Evolutionary conservation across 176 grass and related monocot genomes (phyloP), one percentile per base, ranked within the genome.

Genomic region (Luzula sylvatica): DNA sequence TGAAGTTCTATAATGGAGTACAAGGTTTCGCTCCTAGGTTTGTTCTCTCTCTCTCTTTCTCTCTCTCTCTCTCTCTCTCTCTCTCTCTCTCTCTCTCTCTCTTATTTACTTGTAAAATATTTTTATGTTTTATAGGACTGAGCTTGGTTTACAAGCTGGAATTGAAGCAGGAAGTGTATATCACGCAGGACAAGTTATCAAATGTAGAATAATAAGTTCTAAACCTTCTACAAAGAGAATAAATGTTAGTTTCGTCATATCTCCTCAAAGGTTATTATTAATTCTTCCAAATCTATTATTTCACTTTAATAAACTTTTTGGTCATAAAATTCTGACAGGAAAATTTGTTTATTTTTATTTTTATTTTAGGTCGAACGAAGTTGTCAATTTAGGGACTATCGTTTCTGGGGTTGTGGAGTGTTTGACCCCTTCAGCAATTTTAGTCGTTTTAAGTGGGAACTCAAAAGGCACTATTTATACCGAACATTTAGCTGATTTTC

Each of bases 1-100:
- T 96, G 54, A 86, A 70, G 71, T 96, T 96, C 55, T 89, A 89
- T 55, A 89, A 89, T 22, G 90, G 84, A 58, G 81, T 96, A 55
- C 81, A 82, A 46, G 90, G 90, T 63, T 89, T 86, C 76, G 90
- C 83, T 55, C 73, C 74, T 54, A 96, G 90, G 90, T 80, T 65
- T 22, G 51, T 48, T 22, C 70, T 45, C 58, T 67, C 11, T 50
- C 29, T 39, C 52, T 72, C 41, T 5, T 75, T 24, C 23, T 24
- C 26, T 14, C 38, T 29, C 26, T 20, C 11, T 3, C 5, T 35
- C n/a, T n/a, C n/a, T 22, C 70, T 45, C 58, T 67, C 11, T 50
- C 29, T 39, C 52, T 72, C 41, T 5, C 72, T 24, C 23, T 24
- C 26, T 14, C 38, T 29, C 26, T 20, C 11, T 3, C 5, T 35